A percentile compares a stretch with the other conserved stretches of the same genome.
Evolutionary conservation across 371 early-diverging fungal genomes (phyloP).

Genomic region (Syncephalastrum sp.): DNA sequence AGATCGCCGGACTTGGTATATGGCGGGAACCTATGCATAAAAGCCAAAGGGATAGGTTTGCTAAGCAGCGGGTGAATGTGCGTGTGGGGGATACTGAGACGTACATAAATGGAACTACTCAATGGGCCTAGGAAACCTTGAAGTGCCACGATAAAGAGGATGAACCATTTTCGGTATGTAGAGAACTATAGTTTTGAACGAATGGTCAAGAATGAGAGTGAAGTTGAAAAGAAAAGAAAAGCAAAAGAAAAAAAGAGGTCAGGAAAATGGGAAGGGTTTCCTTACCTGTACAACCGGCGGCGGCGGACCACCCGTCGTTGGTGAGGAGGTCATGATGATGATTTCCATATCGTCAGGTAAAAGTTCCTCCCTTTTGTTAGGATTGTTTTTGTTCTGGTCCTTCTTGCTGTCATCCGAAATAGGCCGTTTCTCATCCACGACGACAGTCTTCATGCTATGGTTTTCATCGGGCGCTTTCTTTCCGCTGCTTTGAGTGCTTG

Average conservation of each 20-base stretch:
- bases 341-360: conserved; percentile 9
- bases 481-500: conserved; percentile 1
- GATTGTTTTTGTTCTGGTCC: too few relatives aligned
- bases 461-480: too few relatives aligned
- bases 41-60: background rate
- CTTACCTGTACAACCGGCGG: background rate
- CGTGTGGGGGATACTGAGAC: background rate
- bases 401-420: too few relatives aligned
- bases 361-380: background rate
- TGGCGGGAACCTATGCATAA: conserved; percentile 37
- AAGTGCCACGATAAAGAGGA: conserved; percentile 38
- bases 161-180: conserved; percentile 34
- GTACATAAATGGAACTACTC: conserved; percentile 48
- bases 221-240: too few relatives aligned
- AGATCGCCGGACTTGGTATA: conserved; percentile 31
- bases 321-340: conserved; percentile 4
- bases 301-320: background rate
- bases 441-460: too few relatives aligned
- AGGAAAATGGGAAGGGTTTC: too few relatives aligned
- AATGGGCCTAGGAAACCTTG: conserved; percentile 53
- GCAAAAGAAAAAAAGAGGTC: too few relatives aligned
- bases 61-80: background rate
- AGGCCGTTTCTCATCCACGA: too few relatives aligned
- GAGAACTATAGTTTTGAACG: conserved; percentile 10
- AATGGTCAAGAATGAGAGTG: too few relatives aligned